Evolutionary conservation across 208 protist species (phyloP).

Genomic region (Leishmania turanica): DNA sequence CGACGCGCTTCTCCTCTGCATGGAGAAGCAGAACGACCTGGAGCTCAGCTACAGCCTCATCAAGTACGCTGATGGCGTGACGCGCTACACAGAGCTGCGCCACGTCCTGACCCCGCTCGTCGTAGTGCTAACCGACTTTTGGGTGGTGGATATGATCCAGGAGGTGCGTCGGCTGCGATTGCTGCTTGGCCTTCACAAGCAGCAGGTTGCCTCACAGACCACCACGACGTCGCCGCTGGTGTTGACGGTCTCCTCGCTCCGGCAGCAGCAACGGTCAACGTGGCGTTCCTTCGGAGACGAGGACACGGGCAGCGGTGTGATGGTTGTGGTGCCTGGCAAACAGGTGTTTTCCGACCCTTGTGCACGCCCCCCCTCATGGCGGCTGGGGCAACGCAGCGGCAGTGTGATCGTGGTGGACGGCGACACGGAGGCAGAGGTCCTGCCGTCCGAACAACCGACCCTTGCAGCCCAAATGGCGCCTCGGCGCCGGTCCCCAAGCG

Average conservation of each 20-base stretch:
- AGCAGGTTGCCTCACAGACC: slow-evolving; percentile 14
- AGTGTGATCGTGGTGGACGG: background rate
- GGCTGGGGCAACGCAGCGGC: background rate
- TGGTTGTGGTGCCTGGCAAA: background rate
- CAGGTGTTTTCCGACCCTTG: background rate
- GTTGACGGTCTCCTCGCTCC: slow-evolving; percentile 15
- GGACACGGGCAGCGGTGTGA: background rate
- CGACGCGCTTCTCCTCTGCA: slow-evolving; percentile 23
- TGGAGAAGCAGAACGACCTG: slow-evolving; percentile 34
- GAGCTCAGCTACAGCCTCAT: slow-evolving; percentile 43
- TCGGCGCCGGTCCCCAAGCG: background rate
- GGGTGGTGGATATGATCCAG: slow-evolving; percentile 47
- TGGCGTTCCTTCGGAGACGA: background rate
- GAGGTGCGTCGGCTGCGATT: slow-evolving; percentile 44
- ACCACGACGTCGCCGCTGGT: slow-evolving; percentile 27
- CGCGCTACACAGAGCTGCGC: slow-evolving; percentile 60
- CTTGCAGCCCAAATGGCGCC: background rate
- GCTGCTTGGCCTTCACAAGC: slow-evolving; percentile 26
- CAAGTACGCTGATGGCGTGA: slow-evolving; percentile 64
- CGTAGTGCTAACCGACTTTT: slow-evolving; percentile 55
- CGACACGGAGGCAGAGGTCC: background rate
- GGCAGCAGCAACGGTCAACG: background rate
- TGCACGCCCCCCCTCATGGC: background rate
- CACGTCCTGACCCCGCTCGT: slow-evolving; percentile 55
- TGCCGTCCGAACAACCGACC: background rate